A percentile compares a stretch with the other conserved stretches of the same genome.
These are phyloP conservation scores for Globisporangium megalacanthum DNA, from an alignment of 352 stramenopile species.

Conservation along the genomic window DNA sequence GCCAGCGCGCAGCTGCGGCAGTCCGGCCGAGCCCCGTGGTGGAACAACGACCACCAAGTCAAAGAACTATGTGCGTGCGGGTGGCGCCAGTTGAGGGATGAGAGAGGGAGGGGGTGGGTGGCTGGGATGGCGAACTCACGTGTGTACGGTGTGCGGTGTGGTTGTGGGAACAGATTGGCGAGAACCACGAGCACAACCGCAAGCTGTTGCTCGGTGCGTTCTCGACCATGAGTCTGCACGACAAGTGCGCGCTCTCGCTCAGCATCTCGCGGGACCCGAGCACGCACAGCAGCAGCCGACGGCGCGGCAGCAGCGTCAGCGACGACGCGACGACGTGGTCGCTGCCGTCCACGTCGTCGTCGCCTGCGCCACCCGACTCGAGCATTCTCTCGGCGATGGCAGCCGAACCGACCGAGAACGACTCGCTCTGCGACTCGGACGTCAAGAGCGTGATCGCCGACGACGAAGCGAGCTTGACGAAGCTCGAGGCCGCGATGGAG, in stretches of 20 bases:
- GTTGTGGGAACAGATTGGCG: slow-evolving; percentile 30
- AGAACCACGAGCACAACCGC: slow-evolving; percentile 79
- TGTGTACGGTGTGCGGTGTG: background rate
- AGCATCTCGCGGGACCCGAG: slow-evolving; percentile 64
- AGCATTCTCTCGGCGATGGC: slow-evolving; percentile 20
- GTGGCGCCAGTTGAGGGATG: too few relatives aligned
- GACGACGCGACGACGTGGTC: slow-evolving; percentile 28
- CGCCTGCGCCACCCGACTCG: slow-evolving; percentile 6
- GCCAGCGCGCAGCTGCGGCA: slow-evolving; percentile 29
- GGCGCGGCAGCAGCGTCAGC: slow-evolving; percentile 49
- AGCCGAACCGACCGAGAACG: slow-evolving; percentile 27
- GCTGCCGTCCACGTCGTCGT: slow-evolving; percentile 9
- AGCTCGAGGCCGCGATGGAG: slow-evolving; percentile 78
- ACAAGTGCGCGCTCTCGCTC: slow-evolving; percentile 81
- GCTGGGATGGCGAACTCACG: too few relatives aligned
- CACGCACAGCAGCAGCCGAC: slow-evolving; percentile 20
- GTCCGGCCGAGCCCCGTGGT: slow-evolving; percentile 17
- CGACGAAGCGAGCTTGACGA: slow-evolving; percentile 65
- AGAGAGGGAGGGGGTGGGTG: too few relatives aligned
- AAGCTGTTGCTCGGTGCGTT: slow-evolving; percentile 81
- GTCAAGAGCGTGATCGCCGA: slow-evolving; percentile 83
- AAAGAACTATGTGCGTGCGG: slow-evolving; percentile 45
- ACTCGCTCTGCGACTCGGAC: slow-evolving; percentile 55
- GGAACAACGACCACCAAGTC: slow-evolving; percentile 25
- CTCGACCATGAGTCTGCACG: slow-evolving; percentile 85